Conservation (phyloP, 345 rosid genomes). For the Aegle marmelos region DNA sequence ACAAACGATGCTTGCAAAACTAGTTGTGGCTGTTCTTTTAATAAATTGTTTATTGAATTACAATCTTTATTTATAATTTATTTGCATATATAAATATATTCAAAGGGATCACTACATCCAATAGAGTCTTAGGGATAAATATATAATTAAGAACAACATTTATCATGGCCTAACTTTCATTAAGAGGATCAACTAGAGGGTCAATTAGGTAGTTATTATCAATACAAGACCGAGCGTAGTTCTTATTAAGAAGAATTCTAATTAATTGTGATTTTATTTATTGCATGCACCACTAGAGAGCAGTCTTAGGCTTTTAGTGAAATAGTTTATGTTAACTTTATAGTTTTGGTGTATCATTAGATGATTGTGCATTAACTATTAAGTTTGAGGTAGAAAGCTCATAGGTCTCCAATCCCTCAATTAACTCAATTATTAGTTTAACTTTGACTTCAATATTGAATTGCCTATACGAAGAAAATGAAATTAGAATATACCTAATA, state of each 20-base stretch:
- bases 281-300: neutral
- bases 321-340: neutral
- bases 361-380: no score
- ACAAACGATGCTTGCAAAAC: neutral
- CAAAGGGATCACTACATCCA: neutral
- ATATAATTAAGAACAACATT: neutral
- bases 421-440: no score
- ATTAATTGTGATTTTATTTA: neutral
- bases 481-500: no score
- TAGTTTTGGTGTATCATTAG: neutral
- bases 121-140: neutral
- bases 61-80: neutral
- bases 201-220: neutral
- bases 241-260: neutral
- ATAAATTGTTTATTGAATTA: neutral
- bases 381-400: no score
- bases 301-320: neutral
- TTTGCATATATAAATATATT: neutral
- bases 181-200: neutral
- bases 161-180: neutral
- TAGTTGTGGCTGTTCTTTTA: neutral
- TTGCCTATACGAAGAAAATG: no score
- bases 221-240: neutral
- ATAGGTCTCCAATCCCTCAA: no score
- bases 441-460: no score